A percentile compares a stretch with the other conserved stretches of the same genome.
Evolutionary conservation across 2,329 filamentous ascomycete species (phyloP).

Genomic region (Chrysoporthe austroafricana): DNA sequence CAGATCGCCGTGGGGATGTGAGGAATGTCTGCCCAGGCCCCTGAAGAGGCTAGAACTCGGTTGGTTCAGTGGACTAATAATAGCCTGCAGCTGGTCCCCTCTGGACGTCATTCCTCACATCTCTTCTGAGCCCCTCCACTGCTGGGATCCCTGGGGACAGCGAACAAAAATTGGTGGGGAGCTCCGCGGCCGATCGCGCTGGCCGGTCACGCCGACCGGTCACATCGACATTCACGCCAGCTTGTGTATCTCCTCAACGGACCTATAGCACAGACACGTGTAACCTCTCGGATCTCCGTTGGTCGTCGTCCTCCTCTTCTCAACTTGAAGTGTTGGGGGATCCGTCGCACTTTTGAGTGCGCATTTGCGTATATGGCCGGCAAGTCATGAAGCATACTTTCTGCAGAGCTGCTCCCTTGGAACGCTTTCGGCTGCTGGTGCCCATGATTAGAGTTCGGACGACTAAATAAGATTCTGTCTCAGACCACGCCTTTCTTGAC

Average conservation of each 20-base stretch:
- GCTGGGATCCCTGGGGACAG: constrained; percentile 18
- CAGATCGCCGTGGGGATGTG: constrained; percentile 1
- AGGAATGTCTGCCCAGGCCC: not conserved
- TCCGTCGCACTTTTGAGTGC: constrained; percentile 5
- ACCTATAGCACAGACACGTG: constrained; percentile 12
- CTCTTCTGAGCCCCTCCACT: constrained; percentile 16
- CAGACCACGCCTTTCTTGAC: constrained; percentile 35
- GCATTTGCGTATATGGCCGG: constrained; percentile 28
- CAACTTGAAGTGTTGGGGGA: not conserved
- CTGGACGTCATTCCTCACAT: constrained; percentile 17
- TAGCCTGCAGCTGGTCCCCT: constrained; percentile 1
- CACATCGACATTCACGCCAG: not conserved
- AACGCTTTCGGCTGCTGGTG: not conserved
- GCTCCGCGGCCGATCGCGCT: constrained; percentile 10
- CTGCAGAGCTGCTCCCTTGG: constrained; percentile 12
- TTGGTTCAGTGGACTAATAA: not conserved
- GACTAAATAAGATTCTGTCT: constrained; percentile 17
- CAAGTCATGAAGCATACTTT: constrained; percentile 21
- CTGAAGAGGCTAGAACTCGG: constrained; percentile 6
- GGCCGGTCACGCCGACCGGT: not conserved
- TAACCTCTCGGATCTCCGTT: not conserved
- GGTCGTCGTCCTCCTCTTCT: constrained; percentile 10
- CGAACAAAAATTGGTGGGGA: constrained; percentile 25
- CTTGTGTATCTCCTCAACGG: not conserved
- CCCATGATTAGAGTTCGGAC: not conserved